Evolutionary conservation across 2,329 filamentous ascomycete genomes (phyloP).

Genomic region (Epichloe glyceriae): DNA sequence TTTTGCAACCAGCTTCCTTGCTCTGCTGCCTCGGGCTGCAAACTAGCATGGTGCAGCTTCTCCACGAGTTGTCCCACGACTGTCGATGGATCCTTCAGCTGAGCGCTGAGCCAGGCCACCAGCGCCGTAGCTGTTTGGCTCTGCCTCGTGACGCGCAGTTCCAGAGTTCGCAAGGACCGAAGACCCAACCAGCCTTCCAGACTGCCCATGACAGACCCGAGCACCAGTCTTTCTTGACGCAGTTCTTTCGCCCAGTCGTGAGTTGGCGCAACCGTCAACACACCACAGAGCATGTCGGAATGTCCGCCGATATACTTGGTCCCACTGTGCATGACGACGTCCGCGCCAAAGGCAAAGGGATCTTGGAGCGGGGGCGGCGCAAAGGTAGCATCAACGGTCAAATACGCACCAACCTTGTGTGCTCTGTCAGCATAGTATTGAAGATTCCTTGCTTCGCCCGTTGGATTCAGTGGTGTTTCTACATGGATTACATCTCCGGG

Average conservation of each 20-base stretch:
- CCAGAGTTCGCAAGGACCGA: constrained; percentile 71
- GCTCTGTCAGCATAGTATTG: constrained; percentile 59
- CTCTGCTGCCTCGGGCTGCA: constrained; percentile 52
- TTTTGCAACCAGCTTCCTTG: constrained; percentile 57
- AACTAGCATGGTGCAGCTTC: constrained; percentile 60
- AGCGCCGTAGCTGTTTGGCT: constrained; percentile 55
- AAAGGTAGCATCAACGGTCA: constrained; percentile 86
- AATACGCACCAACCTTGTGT: constrained; percentile 54
- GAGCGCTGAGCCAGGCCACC: constrained; percentile 55
- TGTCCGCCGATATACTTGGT: constrained; percentile 97
- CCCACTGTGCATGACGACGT: constrained; percentile 81
- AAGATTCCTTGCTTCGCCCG: constrained; percentile 68
- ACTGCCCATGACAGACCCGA: constrained; percentile 78
- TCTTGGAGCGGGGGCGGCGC: constrained; percentile 81
- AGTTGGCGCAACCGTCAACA: constrained; percentile 51
- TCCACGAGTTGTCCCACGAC: constrained; percentile 41
- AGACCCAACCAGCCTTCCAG: constrained; percentile 89
- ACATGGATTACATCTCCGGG: constrained; percentile 78
- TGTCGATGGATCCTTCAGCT: constrained; percentile 27
- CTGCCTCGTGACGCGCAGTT: constrained; percentile 69
- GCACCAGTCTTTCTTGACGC: constrained; percentile 54
- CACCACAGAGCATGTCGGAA: constrained; percentile 82
- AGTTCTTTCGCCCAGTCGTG: constrained; percentile 47
- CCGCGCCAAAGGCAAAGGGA: constrained; percentile 69
- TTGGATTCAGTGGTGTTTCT: constrained; percentile 89